These are phyloP conservation scores for Isoetes taiwanensis DNA, from an alignment of 75 land plant species.

Conservation along the genomic window DNA sequence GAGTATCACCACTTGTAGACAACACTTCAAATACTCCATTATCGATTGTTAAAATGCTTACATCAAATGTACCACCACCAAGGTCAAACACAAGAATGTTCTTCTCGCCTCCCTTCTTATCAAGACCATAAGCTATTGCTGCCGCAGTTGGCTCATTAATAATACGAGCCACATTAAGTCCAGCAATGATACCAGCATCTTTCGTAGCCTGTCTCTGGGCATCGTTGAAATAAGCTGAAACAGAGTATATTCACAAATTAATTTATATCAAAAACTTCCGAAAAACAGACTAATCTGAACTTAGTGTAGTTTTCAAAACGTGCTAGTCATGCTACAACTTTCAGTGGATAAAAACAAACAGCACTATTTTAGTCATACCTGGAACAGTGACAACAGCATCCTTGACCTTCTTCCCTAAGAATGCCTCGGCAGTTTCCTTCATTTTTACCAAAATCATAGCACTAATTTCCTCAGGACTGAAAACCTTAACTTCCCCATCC, in stretches of 20 bases:
- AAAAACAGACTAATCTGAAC: not conserved
- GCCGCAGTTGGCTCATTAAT: slow-evolving; percentile 18
- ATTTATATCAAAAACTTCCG: not conserved
- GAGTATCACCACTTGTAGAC: slow-evolving; percentile 27
- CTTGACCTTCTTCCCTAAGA: slow-evolving; percentile 78
- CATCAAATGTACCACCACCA: slow-evolving; percentile 22
- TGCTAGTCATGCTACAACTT: too few relatives aligned
- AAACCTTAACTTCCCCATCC: slow-evolving; percentile 73
- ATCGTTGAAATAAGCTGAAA: slow-evolving; percentile 78
- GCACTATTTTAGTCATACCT: slow-evolving; percentile 30
- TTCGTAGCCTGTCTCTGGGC: slow-evolving; percentile 49
- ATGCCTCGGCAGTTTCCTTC: slow-evolving; percentile 96
- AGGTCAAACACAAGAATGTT: slow-evolving; percentile 13
- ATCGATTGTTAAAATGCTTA: slow-evolving; percentile 24
- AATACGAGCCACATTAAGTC: slow-evolving; percentile 10
- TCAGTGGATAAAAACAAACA: too few relatives aligned
- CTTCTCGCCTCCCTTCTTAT: not conserved
- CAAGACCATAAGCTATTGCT: slow-evolving; percentile 13
- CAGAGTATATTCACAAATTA: not conserved
- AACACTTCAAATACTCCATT: slow-evolving; percentile 29
- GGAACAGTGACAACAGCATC: slow-evolving; percentile 84
- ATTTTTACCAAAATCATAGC: slow-evolving; percentile 75
- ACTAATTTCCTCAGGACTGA: slow-evolving; percentile 83
- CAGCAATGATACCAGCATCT: slow-evolving; percentile 12
- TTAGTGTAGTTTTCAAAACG: too few relatives aligned